Conservation (phyloP, 345 rosid species). For the Excoecaria agallocha region DNA sequence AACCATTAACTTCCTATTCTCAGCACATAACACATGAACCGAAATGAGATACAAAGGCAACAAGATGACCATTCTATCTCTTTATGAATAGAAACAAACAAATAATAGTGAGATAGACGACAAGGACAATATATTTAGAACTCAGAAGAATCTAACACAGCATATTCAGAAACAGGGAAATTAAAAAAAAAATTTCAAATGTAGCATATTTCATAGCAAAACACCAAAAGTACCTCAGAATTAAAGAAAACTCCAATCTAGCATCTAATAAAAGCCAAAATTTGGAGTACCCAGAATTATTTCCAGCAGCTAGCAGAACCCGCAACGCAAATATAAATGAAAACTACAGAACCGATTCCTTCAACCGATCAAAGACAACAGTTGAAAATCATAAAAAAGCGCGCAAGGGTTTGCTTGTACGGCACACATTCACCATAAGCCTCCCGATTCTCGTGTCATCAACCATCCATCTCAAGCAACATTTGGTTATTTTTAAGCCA, state of each 20-base stretch:
- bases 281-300: constrained; percentile 10
- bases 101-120: background rate
- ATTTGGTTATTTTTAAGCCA: constrained; percentile 6
- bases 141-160: constrained; percentile 1
- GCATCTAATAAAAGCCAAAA: constrained; percentile 13
- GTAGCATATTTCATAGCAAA: background rate
- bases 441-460: constrained; percentile 6
- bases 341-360: constrained; percentile 10
- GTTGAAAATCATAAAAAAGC: constrained; percentile 1
- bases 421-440: constrained; percentile 38
- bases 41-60: background rate
- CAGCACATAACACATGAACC: background rate
- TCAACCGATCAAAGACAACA: constrained; percentile 16
- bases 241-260: constrained; percentile 23
- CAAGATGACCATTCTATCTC: background rate
- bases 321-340: background rate
- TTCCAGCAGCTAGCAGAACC: constrained; percentile 8
- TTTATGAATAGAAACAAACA: background rate
- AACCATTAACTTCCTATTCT: background rate
- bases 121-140: background rate
- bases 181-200: background rate
- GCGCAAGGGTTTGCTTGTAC: constrained; percentile 35
- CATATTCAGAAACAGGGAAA: background rate
- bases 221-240: constrained; percentile 24
- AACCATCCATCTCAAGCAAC: constrained; percentile 32